Base-by-base conservation (phyloP, 768 basidiomycete genomes). In the Leccinum boreale region DNA sequence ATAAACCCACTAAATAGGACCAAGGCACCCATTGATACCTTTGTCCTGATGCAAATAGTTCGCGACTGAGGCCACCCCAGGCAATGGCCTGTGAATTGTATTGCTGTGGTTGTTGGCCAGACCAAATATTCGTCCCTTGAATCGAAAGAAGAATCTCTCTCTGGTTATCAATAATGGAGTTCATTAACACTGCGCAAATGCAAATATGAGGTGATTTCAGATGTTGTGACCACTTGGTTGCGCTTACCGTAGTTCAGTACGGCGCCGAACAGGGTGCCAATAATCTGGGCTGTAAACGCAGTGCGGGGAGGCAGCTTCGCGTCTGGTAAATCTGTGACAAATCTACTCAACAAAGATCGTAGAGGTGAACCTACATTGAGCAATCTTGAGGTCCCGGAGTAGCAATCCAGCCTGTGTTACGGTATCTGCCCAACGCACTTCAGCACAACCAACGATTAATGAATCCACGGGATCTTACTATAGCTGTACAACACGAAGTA, bases 231-330 rank as follows among this genome's bases (percentile, higher is more conserved):
- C 28, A 17, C n/a, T 26, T 6, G 70, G 72, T 84, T 9, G 2
- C 82, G 83, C 87, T 68, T 58, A 90, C 83, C 80, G 54, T 70
- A 78, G 59, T 78, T 78, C 45, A 78, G 62, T 33, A 73, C 59
- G 2, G 70, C 71, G 23, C 68, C 68, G 0, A 66, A 45, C 23
- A 69, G 55, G 5, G 68, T 67, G 17, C 68, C 68, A 17, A 65
- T 58, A n/a, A 86, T 74, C 64, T 88, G 87, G 7, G 84, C 83
- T 10, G 82, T 66, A 69, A 88, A 85, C 72, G 86, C 83, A 39
- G 79, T 77, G 14, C 86, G 83, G 23, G 87, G 85, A 26, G 87
- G 85, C 45, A 89, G 80, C 69, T 87, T 87, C 1, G 81, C 61
- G 56, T 64, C 79, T 64, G 3, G 74, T 78, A 52, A 80, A 48